phyloP scores from a whole-genome alignment of 2,329 filamentous ascomycete genomes.

The Xylariaceae sp. region DNA sequence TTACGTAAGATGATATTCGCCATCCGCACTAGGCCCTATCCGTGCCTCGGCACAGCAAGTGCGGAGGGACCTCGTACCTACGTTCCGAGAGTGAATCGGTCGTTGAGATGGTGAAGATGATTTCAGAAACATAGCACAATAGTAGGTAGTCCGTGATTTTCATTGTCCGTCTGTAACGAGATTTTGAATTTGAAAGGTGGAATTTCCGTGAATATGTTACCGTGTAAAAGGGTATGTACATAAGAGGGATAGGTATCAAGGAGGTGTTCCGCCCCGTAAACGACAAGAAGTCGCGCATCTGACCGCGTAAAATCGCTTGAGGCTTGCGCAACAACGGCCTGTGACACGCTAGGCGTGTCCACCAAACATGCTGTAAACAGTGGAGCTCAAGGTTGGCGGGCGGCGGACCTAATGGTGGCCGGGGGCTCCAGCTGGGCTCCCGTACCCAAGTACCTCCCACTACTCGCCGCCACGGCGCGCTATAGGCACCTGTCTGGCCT shows the following conservation, averaged over 20 bases:
- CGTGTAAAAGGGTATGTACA: too few relatives aligned
- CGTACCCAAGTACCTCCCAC: neutral
- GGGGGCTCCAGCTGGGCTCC: neutral
- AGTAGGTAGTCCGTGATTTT: too few relatives aligned
- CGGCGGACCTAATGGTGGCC: neutral
- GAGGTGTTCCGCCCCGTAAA: neutral
- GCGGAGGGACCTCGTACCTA: neutral
- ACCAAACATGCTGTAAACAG: neutral
- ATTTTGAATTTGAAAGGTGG: too few relatives aligned
- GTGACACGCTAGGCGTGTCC: neutral
- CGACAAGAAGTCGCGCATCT: slow-evolving; percentile 11
- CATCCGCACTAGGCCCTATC: neutral
- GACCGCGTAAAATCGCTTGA: slow-evolving; percentile 12
- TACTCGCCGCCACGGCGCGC: neutral
- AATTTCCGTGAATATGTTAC: too few relatives aligned
- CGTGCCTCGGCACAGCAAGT: neutral
- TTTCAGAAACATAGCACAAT: neutral
- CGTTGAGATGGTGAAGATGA: neutral
- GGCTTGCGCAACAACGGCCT: slow-evolving; percentile 1
- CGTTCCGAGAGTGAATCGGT: too few relatives aligned
- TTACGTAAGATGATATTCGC: neutral
- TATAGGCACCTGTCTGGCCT: neutral
- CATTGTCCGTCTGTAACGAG: too few relatives aligned
- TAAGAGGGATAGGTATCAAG: neutral
- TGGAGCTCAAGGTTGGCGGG: neutral